Base-by-base conservation (phyloP, 2,329 filamentous ascomycete species). In the Venturia asperata region DNA sequence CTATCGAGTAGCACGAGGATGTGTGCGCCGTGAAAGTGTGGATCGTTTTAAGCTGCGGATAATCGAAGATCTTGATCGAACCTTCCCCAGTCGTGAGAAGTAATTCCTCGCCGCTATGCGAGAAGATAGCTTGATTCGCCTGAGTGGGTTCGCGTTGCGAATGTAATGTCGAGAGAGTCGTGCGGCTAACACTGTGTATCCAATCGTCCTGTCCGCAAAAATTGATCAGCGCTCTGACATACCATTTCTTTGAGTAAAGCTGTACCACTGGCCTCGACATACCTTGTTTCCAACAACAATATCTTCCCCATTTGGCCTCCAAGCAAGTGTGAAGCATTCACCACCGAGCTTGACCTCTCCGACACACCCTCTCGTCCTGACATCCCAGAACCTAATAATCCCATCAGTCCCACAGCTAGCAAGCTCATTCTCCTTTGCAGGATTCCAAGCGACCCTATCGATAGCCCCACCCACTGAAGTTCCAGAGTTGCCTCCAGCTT, bases 361-460 rank as follows among this genome's bases (percentile, higher is more conserved):
- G 68, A 88, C 82, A 70, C 86, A 87, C 1, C 83, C 82, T 72
- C 89, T 90, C 66, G 83, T 88, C 70, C 89, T 81, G 15, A 92
- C 88, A 72, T 93, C 90, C 90, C 90, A 93, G 70, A 93, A 86
- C 72, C 88, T 86, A 67, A 90, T 86, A 41, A 87, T 83, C 1
- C 90, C 90, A 72, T 93, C 90, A 56, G 80, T 83, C 69, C 87
- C 89, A 64, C 90, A 83, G 72, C 87, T 91, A 69, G 87, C 90
- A 10, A 93, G 80, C 76, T 92, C 87, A 4, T 87, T 86, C 73
- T 93, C 90, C 73, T 87, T 89, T 66, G 83, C 82, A 0, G 90
- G 90, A 71, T 91, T 90, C 76, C 91, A 93, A 1, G 87, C 87
- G 1, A 93, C 86, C 72, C 88, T 88, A 72, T 92, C 89, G 58